These are phyloP conservation scores for Trametes gibbosa DNA, from an alignment of 768 basidiomycete genomes.

Conservation along the genomic window DNA sequence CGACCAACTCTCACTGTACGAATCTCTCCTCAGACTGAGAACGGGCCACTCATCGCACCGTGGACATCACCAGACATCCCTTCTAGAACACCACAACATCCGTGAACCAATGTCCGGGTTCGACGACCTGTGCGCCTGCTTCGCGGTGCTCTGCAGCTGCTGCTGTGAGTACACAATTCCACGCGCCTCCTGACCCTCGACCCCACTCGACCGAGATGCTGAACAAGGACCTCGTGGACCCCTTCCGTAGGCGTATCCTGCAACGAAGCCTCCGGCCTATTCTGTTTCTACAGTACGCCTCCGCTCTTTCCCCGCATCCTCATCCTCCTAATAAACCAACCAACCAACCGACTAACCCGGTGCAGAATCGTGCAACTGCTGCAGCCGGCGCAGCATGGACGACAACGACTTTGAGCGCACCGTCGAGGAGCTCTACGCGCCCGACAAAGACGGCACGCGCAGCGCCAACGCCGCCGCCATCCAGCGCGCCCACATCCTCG, in stretches of 20 bases:
- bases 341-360: no score
- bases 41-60: not conserved
- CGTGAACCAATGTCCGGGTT: not conserved
- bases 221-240: not conserved
- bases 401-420: conserved; percentile 17
- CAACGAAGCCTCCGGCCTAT: conserved; percentile 6
- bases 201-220: not conserved
- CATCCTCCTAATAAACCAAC: no score
- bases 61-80: not conserved
- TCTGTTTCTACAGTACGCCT: conserved; percentile 6
- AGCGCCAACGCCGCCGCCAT: not conserved
- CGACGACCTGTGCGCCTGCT: conserved; percentile 4
- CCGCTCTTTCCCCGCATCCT: not conserved
- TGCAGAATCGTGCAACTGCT: conserved; percentile 13
- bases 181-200: no score
- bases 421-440: conserved; percentile 17
- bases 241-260: not conserved
- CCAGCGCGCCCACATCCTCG: conserved; percentile 8
- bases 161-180: not conserved
- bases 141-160: conserved; percentile 2
- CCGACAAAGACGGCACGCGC: not conserved
- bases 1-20: not conserved
- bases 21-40: not conserved
- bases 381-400: conserved; percentile 8
- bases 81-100: not conserved